Evolutionary conservation across 352 stramenopile species (phyloP).

Genomic region (Phytophthora litchii): DNA sequence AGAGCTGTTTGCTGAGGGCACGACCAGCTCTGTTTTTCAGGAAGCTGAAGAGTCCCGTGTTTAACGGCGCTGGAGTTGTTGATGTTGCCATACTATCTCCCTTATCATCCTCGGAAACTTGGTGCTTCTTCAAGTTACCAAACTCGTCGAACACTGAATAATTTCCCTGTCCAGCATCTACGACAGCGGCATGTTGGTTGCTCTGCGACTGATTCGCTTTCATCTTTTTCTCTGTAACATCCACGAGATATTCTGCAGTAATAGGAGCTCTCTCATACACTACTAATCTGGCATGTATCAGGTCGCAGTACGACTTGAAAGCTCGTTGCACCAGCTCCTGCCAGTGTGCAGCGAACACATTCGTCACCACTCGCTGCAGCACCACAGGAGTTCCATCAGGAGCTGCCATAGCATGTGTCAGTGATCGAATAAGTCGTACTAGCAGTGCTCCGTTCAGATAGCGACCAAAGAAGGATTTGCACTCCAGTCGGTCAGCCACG

Average conservation of each 20-base stretch:
- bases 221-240: conserved; percentile 76
- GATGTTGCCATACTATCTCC: conserved; percentile 8
- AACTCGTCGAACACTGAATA: conserved; percentile 83
- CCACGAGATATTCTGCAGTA: conserved; percentile 66
- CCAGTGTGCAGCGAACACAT: conserved; percentile 70
- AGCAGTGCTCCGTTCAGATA: conserved; percentile 61
- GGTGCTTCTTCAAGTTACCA: conserved; percentile 73
- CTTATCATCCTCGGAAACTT: conserved; percentile 16
- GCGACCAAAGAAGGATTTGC: conserved; percentile 71
- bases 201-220: conserved; percentile 40
- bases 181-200: conserved; percentile 48
- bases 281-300: conserved; percentile 60
- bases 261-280: conserved; percentile 68
- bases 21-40: conserved; percentile 72
- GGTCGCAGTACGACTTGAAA: conserved; percentile 63
- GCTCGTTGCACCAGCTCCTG: conserved; percentile 59
- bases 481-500: conserved; percentile 48
- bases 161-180: conserved; percentile 63
- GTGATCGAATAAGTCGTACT: conserved; percentile 55
- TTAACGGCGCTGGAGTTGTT: conserved; percentile 35
- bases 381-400: conserved; percentile 45
- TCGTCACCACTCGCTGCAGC: conserved; percentile 62
- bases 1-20: conserved; percentile 75
- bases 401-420: conserved; percentile 47
- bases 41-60: conserved; percentile 78